Base-by-base conservation (phyloP, 225 moss, liverwort and hornwort species). In the Marchantia paleacea region DNA sequence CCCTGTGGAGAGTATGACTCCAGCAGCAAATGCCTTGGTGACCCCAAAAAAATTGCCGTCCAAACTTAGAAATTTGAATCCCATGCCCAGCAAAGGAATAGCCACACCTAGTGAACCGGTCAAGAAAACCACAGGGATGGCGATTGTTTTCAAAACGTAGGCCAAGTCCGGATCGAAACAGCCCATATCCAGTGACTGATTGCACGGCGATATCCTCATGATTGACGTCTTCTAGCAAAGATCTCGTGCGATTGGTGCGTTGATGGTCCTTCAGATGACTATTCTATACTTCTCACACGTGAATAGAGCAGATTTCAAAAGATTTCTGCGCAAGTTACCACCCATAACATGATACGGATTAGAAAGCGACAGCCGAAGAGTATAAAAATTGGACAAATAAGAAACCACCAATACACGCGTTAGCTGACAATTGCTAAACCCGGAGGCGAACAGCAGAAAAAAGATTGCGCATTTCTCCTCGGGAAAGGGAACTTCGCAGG, bases 1-100 rank as follows among this genome's bases (percentile, higher is more conserved):
- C 0, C 92, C 96, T 7, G 91, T 93, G 8, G 91, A 92, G 67
- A 93, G 85, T 50, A 93, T 91, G n/a, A 93, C 87, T n/a, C 93
- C 93, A 28, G 85, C 93, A 68, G 93, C 90, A 84, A 93, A 93
- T 0, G 93, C 89, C 81, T 91, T 93, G 26, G 88, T 83, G 16
- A 82, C 25, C 0, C 75, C 88, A 12, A 93, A 90, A 0, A 86
- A 49, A 53, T 85, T 87, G 50, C 93, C 87, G 53, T 92, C 83
- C 0, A 13, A 65, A 49, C 82, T 89, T 0, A 93, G 69, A 75
- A 85, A 86, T 28, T 81, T 86, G 18, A 76, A 75, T 6, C 81
- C 86, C 28, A 78, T 86, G 11, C 90, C 88, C 0, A 91, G 61
- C 0, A 93, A 65, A 19, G 93, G 93, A 62, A 91, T 15, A 30